phyloP scores from a whole-genome alignment of 208 protist genomes.

The Wallacemonas sp. region DNA sequence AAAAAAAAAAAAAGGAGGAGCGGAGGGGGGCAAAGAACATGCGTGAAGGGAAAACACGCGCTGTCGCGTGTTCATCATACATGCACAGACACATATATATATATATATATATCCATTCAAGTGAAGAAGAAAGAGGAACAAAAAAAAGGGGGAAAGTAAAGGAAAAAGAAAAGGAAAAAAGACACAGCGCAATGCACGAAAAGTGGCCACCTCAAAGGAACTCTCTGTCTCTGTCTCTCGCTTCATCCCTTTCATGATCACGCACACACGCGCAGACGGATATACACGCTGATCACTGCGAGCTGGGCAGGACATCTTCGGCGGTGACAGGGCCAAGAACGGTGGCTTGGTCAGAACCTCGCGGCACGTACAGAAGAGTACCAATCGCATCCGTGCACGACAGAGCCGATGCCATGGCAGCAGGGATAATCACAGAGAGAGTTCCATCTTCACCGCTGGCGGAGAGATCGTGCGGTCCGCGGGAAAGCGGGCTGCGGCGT shows the following conservation, averaged over 20 bases:
- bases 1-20: no score
- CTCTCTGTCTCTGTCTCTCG: no score
- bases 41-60: no score
- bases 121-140: background rate
- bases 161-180: background rate
- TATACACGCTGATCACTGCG: no score
- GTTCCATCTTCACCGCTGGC: background rate
- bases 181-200: no score
- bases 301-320: constrained; percentile 1
- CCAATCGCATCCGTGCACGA: background rate
- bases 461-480: background rate
- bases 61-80: no score
- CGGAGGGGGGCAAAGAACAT: no score
- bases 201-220: no score
- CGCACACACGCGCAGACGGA: no score
- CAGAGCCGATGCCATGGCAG: background rate
- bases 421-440: background rate
- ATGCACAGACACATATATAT: no score
- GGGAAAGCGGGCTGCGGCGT: background rate
- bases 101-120: no score
- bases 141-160: background rate
- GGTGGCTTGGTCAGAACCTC: constrained; percentile 2
- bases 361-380: constrained; percentile 15
- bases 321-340: constrained; percentile 7
- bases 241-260: no score